phyloP scores from a whole-genome alignment of 2,329 filamentous ascomycete genomes.

The Teratosphaeriaceae sp. region DNA sequence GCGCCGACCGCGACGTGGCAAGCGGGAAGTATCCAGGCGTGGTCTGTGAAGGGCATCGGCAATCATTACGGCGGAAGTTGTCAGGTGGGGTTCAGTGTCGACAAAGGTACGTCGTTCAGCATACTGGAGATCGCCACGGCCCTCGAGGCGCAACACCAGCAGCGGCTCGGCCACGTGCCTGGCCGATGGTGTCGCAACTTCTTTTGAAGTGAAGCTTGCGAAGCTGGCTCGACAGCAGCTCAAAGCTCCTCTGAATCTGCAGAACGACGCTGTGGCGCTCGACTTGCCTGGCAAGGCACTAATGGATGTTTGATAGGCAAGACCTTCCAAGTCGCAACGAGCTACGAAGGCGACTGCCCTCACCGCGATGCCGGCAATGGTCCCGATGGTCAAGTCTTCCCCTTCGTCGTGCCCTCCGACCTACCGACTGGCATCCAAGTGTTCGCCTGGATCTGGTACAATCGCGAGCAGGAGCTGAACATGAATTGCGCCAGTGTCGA shows the following conservation, averaged over 20 bases:
- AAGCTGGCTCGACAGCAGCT: no score
- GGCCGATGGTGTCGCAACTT: no score
- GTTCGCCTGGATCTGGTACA: slow-evolving; percentile 44
- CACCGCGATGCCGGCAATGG: slow-evolving; percentile 33
- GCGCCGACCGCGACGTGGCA: slow-evolving; percentile 38
- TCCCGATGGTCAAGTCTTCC: slow-evolving; percentile 37
- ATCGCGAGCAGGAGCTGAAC: slow-evolving; percentile 41
- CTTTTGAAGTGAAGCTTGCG: no score
- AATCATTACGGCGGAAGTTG: slow-evolving; percentile 44
- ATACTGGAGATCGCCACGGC: no score
- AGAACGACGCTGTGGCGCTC: no score
- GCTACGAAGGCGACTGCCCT: slow-evolving; percentile 43
- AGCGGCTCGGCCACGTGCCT: no score
- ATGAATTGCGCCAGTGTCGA: slow-evolving; percentile 41
- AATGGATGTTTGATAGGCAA: no score
- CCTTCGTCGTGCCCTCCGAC: slow-evolving; percentile 39
- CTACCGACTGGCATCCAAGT: slow-evolving; percentile 36
- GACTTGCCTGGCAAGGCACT: no score
- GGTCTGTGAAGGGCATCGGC: slow-evolving; percentile 30
- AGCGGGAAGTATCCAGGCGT: slow-evolving; percentile 37
- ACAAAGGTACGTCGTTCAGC: slow-evolving; percentile 18
- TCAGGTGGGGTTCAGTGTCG: slow-evolving; percentile 38
- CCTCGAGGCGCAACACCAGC: no score
- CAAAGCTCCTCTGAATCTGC: no score
- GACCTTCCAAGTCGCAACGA: slow-evolving; percentile 40